A percentile compares a stretch with the other conserved stretches of the same genome.
Conservation (phyloP, 768 basidiomycete species). For the Rhodotorula diobovata region DNA sequence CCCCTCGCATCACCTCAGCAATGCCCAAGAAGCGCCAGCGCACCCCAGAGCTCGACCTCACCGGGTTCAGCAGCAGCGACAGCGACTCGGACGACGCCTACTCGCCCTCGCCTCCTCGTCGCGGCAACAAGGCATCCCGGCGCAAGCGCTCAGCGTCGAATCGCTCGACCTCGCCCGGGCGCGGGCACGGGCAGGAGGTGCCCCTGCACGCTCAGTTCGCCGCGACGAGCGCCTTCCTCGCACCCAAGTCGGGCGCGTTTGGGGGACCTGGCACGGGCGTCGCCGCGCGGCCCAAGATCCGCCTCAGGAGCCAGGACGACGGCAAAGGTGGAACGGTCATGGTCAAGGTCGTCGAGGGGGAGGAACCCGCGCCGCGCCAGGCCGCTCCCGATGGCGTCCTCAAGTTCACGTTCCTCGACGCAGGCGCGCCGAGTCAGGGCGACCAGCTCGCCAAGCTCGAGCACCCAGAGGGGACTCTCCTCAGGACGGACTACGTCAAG, state of each 20-base stretch:
- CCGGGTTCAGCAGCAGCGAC: no score
- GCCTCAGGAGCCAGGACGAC: background rate
- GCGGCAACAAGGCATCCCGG: no score
- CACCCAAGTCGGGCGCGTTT: background rate
- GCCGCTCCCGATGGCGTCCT: background rate
- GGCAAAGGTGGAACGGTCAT: background rate
- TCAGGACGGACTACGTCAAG: background rate
- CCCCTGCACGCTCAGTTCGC: background rate
- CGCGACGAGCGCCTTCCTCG: background rate
- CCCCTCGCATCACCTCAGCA: no score
- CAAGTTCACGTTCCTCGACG: background rate
- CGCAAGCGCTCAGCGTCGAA: background rate
- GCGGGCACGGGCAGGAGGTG: no score
- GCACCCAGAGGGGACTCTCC: background rate
- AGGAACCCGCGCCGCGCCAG: background rate
- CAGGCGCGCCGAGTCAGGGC: background rate
- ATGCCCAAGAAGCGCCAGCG: background rate
- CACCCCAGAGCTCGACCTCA: background rate
- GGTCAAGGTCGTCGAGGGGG: background rate
- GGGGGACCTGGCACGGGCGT: background rate
- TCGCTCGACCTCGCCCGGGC: no score
- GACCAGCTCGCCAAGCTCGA: slow-evolving; percentile 1
- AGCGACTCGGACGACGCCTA: background rate
- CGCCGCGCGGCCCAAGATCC: background rate
- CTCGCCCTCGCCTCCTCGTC: no score